phyloP scores from a whole-genome alignment of 1,284 basidiomycete species.

The Cutaneotrichosporon cutaneum region DNA sequence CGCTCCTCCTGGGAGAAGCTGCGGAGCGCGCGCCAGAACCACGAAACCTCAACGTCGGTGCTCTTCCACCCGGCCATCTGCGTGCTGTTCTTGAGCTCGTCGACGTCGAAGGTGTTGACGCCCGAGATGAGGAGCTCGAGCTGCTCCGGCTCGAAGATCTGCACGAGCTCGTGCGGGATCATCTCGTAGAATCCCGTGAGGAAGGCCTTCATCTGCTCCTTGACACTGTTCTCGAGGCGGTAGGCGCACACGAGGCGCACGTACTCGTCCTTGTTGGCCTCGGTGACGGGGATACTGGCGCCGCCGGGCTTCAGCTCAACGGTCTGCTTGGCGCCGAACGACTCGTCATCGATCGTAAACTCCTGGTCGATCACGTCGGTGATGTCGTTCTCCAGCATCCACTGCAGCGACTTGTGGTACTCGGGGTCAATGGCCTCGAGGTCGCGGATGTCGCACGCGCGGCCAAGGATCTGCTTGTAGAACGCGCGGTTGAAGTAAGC shows the following conservation, averaged over 20 bases:
- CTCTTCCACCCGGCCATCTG: slow-evolving; percentile 53
- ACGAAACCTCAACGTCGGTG: slow-evolving; percentile 88
- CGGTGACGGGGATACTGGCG: slow-evolving; percentile 76
- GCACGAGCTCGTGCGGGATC: slow-evolving; percentile 52
- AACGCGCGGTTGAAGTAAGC: slow-evolving; percentile 96
- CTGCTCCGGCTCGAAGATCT: slow-evolving; percentile 92
- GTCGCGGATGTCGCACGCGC: slow-evolving; percentile 87
- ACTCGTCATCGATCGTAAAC: slow-evolving; percentile 55
- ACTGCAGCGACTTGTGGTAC: slow-evolving; percentile 57
- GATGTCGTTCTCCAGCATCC: slow-evolving; percentile 55
- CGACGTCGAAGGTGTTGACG: slow-evolving; percentile 97
- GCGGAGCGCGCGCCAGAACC: slow-evolving; percentile 99
- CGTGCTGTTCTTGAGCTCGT: slow-evolving; percentile 89
- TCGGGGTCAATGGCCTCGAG: slow-evolving; percentile 96
- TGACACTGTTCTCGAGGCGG: slow-evolving; percentile 89
- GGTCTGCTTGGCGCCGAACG: slow-evolving; percentile 86
- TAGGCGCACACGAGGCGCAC: slow-evolving; percentile 79
- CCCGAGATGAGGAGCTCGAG: slow-evolving; percentile 97
- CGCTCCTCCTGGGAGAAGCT: slow-evolving; percentile 96
- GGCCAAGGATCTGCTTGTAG: slow-evolving; percentile 88
- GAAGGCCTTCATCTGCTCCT: slow-evolving; percentile 91
- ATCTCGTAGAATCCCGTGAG: slow-evolving; percentile 88
- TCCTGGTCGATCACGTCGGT: slow-evolving; percentile 53
- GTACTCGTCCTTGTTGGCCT: slow-evolving; percentile 96
- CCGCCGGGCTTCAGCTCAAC: slow-evolving; percentile 83